phyloP scores from a whole-genome alignment of 768 basidiomycete species.

The Daedaleopsis sinensis region DNA sequence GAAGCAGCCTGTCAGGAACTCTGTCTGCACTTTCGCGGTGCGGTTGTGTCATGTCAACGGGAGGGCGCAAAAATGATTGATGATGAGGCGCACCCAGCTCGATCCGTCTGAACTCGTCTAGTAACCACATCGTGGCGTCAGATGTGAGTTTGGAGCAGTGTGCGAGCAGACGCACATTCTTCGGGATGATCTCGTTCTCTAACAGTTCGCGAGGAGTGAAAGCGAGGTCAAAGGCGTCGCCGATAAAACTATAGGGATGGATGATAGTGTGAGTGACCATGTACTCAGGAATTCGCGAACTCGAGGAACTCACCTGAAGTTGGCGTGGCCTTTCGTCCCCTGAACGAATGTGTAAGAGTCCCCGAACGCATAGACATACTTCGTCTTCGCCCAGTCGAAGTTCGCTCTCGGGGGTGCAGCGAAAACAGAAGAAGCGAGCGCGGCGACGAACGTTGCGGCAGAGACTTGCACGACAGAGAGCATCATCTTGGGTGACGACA shows the following conservation, averaged over 20 bases:
- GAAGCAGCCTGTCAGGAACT: slow-evolving; percentile 56
- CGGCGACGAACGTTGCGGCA: not conserved
- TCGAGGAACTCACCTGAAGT: slow-evolving; percentile 44
- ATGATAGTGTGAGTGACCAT: not conserved
- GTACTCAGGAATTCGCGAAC: not conserved
- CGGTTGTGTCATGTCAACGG: not conserved
- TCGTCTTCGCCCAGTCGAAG: slow-evolving; percentile 47
- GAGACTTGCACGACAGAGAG: not conserved
- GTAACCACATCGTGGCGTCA: not conserved
- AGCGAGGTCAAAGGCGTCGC: slow-evolving; percentile 43
- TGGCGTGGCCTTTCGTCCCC: slow-evolving; percentile 49
- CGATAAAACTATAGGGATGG: slow-evolving; percentile 45
- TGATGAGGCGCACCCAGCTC: slow-evolving; percentile 44
- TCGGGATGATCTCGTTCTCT: slow-evolving; percentile 46
- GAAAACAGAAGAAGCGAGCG: not conserved
- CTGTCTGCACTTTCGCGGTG: slow-evolving; percentile 37
- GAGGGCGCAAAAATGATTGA: not conserved
- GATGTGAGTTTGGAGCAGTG: not conserved
- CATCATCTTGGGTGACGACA: not conserved
- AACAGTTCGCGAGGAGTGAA: slow-evolving; percentile 48
- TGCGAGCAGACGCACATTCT: slow-evolving; percentile 37
- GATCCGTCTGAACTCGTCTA: slow-evolving; percentile 59
- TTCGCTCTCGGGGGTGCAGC: not conserved
- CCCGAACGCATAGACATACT: slow-evolving; percentile 55
- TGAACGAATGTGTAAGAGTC: slow-evolving; percentile 61